Percentiles rank a stretch among this genome's conserved stretches.
phyloP scores from a whole-genome alignment of 2,329 filamentous ascomycete species.

The Pseudogymnoascus sp. region DNA sequence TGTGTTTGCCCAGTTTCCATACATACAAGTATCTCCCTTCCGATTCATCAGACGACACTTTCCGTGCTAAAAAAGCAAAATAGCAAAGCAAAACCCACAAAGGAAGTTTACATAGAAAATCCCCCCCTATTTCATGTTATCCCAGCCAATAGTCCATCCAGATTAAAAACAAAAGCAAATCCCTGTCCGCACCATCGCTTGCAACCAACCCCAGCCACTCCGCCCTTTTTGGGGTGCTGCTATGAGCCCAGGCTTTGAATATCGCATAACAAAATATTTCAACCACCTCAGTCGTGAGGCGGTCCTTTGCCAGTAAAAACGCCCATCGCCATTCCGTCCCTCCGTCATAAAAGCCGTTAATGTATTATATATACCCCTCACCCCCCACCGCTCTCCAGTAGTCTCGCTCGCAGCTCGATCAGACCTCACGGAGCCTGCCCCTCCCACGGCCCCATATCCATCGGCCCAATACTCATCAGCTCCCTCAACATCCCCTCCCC shows the following conservation, averaged over 20 bases:
- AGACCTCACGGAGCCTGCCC: conserved; percentile 33
- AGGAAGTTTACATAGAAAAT: neutral
- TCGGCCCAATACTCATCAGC: conserved; percentile 52
- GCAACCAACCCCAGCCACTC: neutral
- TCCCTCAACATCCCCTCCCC: conserved; percentile 52
- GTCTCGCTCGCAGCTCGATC: neutral
- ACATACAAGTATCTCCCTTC: neutral
- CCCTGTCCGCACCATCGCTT: neutral
- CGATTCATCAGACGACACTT: neutral
- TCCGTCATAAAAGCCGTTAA: conserved; percentile 10
- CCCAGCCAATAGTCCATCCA: neutral
- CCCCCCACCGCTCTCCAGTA: too few species aligned
- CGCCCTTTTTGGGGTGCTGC: neutral
- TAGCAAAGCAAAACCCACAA: neutral
- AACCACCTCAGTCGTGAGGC: neutral
- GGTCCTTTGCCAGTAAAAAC: neutral
- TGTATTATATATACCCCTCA: neutral
- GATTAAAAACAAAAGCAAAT: conserved; percentile 4
- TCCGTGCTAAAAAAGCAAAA: neutral
- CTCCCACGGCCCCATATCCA: conserved; percentile 52
- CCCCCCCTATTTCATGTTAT: neutral
- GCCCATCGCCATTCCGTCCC: neutral
- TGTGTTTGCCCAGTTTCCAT: neutral
- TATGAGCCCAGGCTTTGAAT: neutral
- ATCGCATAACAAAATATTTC: neutral